Percentiles rank a stretch among this genome's conserved stretches.
These are phyloP conservation scores for Pythium aphanidermatum DNA, from an alignment of 352 stramenopile species.

Conservation along the genomic window DNA sequence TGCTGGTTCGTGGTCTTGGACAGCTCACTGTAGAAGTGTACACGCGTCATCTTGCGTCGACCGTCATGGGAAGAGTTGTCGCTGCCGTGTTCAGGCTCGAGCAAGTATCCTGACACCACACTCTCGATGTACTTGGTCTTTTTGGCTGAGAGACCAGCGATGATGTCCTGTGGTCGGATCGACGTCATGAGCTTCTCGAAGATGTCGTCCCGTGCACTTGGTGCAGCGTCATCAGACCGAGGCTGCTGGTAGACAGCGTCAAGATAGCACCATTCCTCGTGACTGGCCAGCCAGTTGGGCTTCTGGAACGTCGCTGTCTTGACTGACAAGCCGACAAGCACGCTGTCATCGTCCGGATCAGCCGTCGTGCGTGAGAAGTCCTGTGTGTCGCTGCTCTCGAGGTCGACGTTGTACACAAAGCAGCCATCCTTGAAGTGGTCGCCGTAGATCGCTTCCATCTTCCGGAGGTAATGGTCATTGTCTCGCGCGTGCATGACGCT, in stretches of 20 bases:
- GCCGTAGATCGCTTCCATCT: slow-evolving; percentile 18
- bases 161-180: slow-evolving; percentile 12
- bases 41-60: slow-evolving; percentile 2
- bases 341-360: neutral
- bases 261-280: slow-evolving; percentile 23
- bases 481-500: slow-evolving; percentile 7
- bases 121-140: slow-evolving; percentile 16
- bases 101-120: slow-evolving; percentile 10
- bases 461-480: slow-evolving; percentile 11
- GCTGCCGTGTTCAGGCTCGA: slow-evolving; percentile 1
- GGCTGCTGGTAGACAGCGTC: slow-evolving; percentile 10
- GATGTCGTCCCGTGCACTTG: neutral
- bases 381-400: slow-evolving; percentile 1
- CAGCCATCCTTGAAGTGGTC: slow-evolving; percentile 11
- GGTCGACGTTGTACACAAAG: slow-evolving; percentile 14
- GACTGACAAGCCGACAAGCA: slow-evolving; percentile 15
- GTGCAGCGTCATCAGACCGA: neutral
- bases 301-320: slow-evolving; percentile 23
- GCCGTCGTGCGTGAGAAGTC: slow-evolving; percentile 2
- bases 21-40: slow-evolving; percentile 21
- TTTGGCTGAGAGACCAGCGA: slow-evolving; percentile 9
- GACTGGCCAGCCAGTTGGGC: slow-evolving; percentile 11
- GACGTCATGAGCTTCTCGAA: slow-evolving; percentile 25
- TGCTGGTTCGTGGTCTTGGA: slow-evolving; percentile 15
- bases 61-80: neutral